Base-by-base conservation (phyloP, 768 basidiomycete genomes). In the Mycena galericulata region DNA sequence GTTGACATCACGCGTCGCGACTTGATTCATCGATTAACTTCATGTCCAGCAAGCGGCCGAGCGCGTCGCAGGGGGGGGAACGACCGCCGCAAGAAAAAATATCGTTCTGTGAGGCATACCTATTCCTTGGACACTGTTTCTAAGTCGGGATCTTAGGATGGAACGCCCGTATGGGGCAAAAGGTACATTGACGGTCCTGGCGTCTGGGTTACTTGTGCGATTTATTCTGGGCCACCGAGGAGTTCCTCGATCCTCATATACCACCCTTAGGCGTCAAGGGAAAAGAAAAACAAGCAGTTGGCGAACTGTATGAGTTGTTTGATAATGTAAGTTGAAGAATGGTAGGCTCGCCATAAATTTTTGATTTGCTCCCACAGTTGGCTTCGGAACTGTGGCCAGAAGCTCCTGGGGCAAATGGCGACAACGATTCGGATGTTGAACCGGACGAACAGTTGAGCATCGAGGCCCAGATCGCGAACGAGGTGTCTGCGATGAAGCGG, bases 241-340 rank as follows among this genome's bases (percentile, higher is more conserved):
- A 47, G 24, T 18, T 12, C 51, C 6, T 2, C n/a, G 1, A 26
- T 24, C 27, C 45, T 32, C 26, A 58, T 17, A 29, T 22, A 38
- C 27, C n/a, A n/a, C 11, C 3, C 2, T 18, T 40, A 88, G 87
- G 87, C 72, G 86, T 94, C 32, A 93, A 91, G 76, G 94, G 94
- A 22, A 95, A 91, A 72, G 95, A 96, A 77, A 91, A 87, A 69
- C 90, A 90, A 73, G 86, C 92, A 0, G 87, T 93, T 5, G 89
- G 90, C 40, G 94, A 96, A 75, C 77, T 93, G 38, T 91, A 90
- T 69, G 92, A 94, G 73, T 73, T 96, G 12, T 93, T 96, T 61
- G 92, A 94, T 66, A 86, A 86, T 57, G 94, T 94, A 69, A 73
- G 89, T 78, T 18, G n/a, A 45, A 20, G 12, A 45, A 36, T 27